Percentiles rank a stretch among this genome's conserved stretches.
Conservation (phyloP, 73 alveolate genomes). For the Tetrahymena malaccensis region DNA sequence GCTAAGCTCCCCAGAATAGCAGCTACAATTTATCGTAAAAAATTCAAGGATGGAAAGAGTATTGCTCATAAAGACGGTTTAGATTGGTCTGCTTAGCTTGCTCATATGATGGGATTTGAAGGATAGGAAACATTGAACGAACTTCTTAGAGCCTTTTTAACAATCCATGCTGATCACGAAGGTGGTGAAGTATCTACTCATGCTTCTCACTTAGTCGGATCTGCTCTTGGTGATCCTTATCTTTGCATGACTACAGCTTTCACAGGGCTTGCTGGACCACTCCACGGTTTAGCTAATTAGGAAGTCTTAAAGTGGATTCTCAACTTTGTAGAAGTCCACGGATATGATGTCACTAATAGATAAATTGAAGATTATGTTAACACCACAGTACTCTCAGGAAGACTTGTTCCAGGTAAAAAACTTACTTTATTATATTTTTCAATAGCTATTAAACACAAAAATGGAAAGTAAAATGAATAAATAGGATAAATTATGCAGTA, state of each 20-base stretch:
- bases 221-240: constrained; percentile 88
- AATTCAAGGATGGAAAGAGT: constrained; percentile 44
- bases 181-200: constrained; percentile 88
- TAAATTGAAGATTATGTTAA: constrained; percentile 50
- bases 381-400: constrained; percentile 52
- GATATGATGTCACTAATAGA: constrained; percentile 60
- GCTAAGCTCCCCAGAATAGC: constrained; percentile 82
- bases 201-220: constrained; percentile 77
- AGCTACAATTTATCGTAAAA: constrained; percentile 52
- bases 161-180: constrained; percentile 72
- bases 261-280: constrained; percentile 92
- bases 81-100: constrained; percentile 58
- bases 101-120: constrained; percentile 66
- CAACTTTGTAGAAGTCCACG: constrained; percentile 45
- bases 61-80: constrained; percentile 10
- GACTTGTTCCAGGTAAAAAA: constrained; percentile 59
- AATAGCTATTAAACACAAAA: neutral
- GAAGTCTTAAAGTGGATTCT: constrained; percentile 77
- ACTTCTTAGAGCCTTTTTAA: constrained; percentile 65
- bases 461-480: neutral
- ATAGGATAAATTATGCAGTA: neutral
- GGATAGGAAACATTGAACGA: constrained; percentile 45
- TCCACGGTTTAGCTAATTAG: constrained; percentile 92
- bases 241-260: constrained; percentile 75
- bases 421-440: neutral